Conservation (phyloP, 768 basidiomycete genomes). For the Hortiboletus campestris region DNA sequence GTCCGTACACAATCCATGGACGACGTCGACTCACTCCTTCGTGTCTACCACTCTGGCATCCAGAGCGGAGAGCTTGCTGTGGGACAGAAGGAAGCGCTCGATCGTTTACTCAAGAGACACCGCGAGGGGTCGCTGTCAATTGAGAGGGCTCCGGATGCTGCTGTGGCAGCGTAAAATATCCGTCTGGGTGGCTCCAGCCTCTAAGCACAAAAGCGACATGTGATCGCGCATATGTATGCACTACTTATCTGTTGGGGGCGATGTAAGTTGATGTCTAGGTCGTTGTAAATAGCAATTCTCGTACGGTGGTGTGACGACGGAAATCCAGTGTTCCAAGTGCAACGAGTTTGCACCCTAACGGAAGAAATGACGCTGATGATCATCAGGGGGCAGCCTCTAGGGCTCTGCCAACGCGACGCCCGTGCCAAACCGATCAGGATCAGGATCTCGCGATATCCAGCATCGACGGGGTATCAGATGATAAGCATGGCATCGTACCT, state of each 20-base stretch:
- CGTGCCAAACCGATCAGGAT: neutral
- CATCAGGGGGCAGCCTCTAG: too few relatives aligned
- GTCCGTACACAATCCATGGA: constrained; percentile 99
- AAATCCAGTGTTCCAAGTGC: too few relatives aligned
- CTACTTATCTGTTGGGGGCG: constrained; percentile 5
- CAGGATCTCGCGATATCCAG: neutral
- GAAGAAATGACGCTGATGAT: neutral
- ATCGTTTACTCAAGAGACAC: constrained; percentile 81
- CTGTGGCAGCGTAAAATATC: constrained; percentile 7
- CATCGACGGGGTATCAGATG: neutral
- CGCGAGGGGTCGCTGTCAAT: constrained; percentile 36
- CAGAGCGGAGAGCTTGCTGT: constrained; percentile 88
- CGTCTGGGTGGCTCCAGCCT: neutral
- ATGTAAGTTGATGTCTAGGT: constrained; percentile 7
- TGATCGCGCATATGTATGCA: constrained; percentile 15
- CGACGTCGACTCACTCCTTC: constrained; percentile 94
- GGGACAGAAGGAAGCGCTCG: constrained; percentile 90
- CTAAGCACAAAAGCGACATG: constrained; percentile 21
- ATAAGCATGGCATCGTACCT: too few relatives aligned
- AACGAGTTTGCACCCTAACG: too few relatives aligned
- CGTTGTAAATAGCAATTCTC: neutral
- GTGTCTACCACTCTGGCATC: constrained; percentile 94
- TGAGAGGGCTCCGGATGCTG: neutral
- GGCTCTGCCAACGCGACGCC: too few relatives aligned
- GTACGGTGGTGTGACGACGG: too few relatives aligned